These are phyloP conservation scores for Candida michaelii DNA, from an alignment of 805 yeast species.

Conservation along the genomic window DNA sequence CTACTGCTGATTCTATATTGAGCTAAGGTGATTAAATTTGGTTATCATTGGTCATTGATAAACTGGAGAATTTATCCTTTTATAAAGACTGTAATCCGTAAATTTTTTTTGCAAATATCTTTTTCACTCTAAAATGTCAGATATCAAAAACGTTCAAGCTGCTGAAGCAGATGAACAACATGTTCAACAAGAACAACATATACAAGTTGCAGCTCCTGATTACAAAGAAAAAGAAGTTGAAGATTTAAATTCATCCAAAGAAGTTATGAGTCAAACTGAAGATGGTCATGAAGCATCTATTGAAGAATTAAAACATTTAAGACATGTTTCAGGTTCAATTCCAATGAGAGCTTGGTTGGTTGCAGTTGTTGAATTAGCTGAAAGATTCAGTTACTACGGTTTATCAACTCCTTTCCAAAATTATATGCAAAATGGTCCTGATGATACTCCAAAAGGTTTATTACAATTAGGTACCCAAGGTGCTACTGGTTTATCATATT, in stretches of 20 bases:
- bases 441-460: conserved; percentile 44
- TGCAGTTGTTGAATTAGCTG: conserved; percentile 74
- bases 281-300: conserved; percentile 51
- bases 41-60: conserved; percentile 2
- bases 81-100: not conserved
- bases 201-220: not conserved
- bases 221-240: conserved; percentile 1
- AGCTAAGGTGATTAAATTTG: not conserved
- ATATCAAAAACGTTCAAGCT: not conserved
- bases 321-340: conserved; percentile 51
- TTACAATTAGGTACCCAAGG: conserved; percentile 58
- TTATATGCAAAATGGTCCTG: conserved; percentile 64
- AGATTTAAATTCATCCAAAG: not conserved
- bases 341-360: conserved; percentile 62
- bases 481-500: conserved; percentile 71
- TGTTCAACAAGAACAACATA: not conserved
- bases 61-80: not conserved
- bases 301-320: conserved; percentile 51
- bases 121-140: not conserved
- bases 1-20: too few relatives aligned
- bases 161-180: conserved; percentile 1
- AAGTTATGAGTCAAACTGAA: conserved; percentile 10
- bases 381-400: conserved; percentile 81
- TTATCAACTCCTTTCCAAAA: conserved; percentile 74
- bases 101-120: not conserved